Evolutionary conservation across 1,139 yeast species (phyloP).

Genomic region (Nakaseomyces uthaithaninus): DNA sequence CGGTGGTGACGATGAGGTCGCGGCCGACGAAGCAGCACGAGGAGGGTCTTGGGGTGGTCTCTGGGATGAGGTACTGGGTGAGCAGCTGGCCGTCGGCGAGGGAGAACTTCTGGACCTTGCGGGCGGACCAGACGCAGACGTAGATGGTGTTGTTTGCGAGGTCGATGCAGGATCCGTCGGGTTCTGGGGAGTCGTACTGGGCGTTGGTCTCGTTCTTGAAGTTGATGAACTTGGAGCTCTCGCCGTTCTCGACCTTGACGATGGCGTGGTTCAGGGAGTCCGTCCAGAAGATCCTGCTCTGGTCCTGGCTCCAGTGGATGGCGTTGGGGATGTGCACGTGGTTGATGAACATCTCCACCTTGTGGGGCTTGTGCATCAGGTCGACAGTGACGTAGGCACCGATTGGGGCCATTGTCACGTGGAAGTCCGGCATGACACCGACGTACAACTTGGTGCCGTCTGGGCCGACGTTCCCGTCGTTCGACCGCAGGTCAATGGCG

Average conservation of each 20-base stretch:
- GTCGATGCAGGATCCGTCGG: slow-evolving; percentile 74
- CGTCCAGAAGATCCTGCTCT: slow-evolving; percentile 55
- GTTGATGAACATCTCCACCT: slow-evolving; percentile 29
- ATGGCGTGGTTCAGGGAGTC: slow-evolving; percentile 57
- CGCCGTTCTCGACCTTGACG: slow-evolving; percentile 38
- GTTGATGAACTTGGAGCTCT: slow-evolving; percentile 43
- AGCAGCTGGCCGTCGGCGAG: slow-evolving; percentile 42
- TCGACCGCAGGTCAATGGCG: slow-evolving; percentile 46
- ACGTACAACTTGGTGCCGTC: slow-evolving; percentile 59
- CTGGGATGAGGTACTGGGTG: slow-evolving; percentile 48
- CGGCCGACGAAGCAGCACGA: slow-evolving; percentile 74
- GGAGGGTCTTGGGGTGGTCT: slow-evolving; percentile 49
- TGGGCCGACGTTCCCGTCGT: slow-evolving; percentile 66
- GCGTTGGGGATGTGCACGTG: slow-evolving; percentile 61
- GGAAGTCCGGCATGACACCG: slow-evolving; percentile 64
- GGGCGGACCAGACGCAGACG: slow-evolving; percentile 60
- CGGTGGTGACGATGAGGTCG: slow-evolving; percentile 63
- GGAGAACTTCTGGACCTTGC: slow-evolving; percentile 47
- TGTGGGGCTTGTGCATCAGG: slow-evolving; percentile 17
- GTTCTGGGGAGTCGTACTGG: slow-evolving; percentile 43
- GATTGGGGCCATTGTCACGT: slow-evolving; percentile 13
- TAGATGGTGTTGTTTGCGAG: slow-evolving; percentile 49
- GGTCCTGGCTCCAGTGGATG: slow-evolving; percentile 50
- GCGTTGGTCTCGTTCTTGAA: slow-evolving; percentile 33
- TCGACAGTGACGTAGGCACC: slow-evolving; percentile 35